phyloP scores from a whole-genome alignment of 768 basidiomycete genomes.

The Phylloporus sp. region DNA sequence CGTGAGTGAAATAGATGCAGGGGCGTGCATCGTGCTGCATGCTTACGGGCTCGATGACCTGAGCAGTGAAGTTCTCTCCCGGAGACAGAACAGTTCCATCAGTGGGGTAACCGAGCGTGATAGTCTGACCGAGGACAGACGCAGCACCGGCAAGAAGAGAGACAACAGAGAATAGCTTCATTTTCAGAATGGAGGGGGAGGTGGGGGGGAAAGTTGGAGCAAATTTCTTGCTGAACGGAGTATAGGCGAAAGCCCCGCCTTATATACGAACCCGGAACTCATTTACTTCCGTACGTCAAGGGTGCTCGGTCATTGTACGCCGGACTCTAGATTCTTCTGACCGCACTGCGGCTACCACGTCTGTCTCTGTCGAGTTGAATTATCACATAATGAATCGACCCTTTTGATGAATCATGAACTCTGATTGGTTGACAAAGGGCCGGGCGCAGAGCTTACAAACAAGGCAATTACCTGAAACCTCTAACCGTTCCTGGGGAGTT shows the following conservation, averaged over 20 bases:
- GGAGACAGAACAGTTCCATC: conserved; percentile 13
- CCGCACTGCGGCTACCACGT: no score
- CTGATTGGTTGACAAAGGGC: no score
- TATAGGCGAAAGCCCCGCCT: not conserved
- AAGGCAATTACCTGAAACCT: no score
- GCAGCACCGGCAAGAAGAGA: conserved; percentile 1
- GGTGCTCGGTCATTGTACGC: no score
- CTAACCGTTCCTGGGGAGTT: no score
- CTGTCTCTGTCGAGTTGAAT: no score
- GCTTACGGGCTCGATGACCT: conserved; percentile 23
- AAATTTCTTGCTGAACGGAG: not conserved
- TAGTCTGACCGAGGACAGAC: conserved; percentile 25
- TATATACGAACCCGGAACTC: no score
- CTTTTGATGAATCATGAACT: no score
- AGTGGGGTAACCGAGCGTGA: conserved; percentile 21
- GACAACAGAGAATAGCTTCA: conserved; percentile 11
- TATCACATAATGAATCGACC: no score
- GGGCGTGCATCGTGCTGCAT: not conserved
- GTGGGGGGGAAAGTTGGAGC: not conserved
- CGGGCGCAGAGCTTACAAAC: no score
- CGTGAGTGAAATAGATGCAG: not conserved
- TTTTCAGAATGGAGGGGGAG: not conserved
- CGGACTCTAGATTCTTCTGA: no score
- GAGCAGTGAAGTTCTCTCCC: conserved; percentile 18
- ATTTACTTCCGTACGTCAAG: no score